Conservation (phyloP, 2,329 filamentous ascomycete genomes). For the Penicillium frequentans region DNA sequence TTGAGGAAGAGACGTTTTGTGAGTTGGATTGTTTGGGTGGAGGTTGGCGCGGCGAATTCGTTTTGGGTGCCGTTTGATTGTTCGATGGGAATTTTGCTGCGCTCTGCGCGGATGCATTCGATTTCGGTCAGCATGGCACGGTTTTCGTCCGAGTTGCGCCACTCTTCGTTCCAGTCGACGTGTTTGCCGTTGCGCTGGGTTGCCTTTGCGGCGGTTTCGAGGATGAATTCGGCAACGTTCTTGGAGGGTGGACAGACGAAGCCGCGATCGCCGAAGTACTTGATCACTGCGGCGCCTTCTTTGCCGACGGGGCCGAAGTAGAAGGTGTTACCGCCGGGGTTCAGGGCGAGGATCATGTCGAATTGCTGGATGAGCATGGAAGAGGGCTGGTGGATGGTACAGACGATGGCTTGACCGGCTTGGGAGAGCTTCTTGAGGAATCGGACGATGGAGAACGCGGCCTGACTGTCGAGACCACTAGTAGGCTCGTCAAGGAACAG, state of each 20-base stretch:
- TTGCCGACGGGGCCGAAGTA: constrained; percentile 72
- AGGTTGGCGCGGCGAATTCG: constrained; percentile 60
- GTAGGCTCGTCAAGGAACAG: constrained; percentile 74
- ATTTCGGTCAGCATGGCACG: constrained; percentile 63
- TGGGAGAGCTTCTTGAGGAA: constrained; percentile 68
- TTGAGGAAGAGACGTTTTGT: constrained; percentile 70
- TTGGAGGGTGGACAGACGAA: constrained; percentile 65
- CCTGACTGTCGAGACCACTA: constrained; percentile 68
- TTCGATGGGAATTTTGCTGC: constrained; percentile 47
- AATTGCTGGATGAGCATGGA: constrained; percentile 70
- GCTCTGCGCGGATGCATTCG: constrained; percentile 54
- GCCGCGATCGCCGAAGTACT: constrained; percentile 68
- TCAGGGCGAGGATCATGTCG: constrained; percentile 70
- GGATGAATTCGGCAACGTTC: constrained; percentile 66
- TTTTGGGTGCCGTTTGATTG: constrained; percentile 39
- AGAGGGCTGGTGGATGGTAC: constrained; percentile 72
- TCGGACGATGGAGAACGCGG: constrained; percentile 65
- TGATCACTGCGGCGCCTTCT: constrained; percentile 62
- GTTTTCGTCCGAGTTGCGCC: constrained; percentile 65
- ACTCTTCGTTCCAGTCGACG: constrained; percentile 74
- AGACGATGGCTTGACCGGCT: constrained; percentile 70
- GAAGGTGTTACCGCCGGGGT: constrained; percentile 68
- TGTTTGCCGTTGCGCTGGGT: constrained; percentile 54
- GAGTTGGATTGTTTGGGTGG: constrained; percentile 31
- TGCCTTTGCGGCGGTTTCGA: constrained; percentile 53